phyloP scores from a whole-genome alignment of 2,329 filamentous ascomycete genomes.

The Mariannaea elegans region DNA sequence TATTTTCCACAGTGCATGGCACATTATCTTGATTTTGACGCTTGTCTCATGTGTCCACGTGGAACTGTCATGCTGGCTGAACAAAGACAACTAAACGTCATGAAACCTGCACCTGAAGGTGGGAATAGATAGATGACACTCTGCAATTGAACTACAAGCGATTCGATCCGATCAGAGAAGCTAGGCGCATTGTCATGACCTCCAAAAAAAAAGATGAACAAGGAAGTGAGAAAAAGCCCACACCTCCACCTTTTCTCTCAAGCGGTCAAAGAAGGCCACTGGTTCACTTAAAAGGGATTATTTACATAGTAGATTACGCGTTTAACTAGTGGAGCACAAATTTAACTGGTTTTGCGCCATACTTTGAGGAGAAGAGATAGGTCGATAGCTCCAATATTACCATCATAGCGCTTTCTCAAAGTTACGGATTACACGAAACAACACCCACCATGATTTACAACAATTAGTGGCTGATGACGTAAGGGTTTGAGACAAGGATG shows the following conservation, averaged over 20 bases:
- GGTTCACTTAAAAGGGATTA: background rate
- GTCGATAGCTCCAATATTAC: background rate
- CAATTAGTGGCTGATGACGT: background rate
- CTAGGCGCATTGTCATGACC: constrained; percentile 21
- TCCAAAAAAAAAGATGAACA: background rate
- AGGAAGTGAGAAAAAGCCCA: background rate
- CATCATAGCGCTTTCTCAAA: background rate
- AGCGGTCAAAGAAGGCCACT: constrained; percentile 4
- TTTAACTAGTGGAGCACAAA: background rate
- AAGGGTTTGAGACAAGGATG: background rate
- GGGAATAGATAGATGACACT: constrained; percentile 21
- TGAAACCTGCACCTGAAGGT: constrained; percentile 26
- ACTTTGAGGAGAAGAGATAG: background rate
- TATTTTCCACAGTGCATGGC: background rate
- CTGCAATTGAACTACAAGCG: constrained; percentile 29
- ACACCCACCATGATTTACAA: background rate
- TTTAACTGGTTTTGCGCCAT: background rate
- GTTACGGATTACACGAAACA: no score
- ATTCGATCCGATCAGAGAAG: constrained; percentile 17
- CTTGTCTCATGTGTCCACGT: constrained; percentile 28
- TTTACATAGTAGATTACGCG: constrained; percentile 8
- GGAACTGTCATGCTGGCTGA: constrained; percentile 15
- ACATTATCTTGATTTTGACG: no score
- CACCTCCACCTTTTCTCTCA: background rate
- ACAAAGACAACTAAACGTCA: constrained; percentile 31